A percentile compares a stretch with the other conserved stretches of the same genome.
These are phyloP conservation scores for Leccinum pellstonianum DNA, from an alignment of 768 basidiomycete species.

Conservation along the genomic window DNA sequence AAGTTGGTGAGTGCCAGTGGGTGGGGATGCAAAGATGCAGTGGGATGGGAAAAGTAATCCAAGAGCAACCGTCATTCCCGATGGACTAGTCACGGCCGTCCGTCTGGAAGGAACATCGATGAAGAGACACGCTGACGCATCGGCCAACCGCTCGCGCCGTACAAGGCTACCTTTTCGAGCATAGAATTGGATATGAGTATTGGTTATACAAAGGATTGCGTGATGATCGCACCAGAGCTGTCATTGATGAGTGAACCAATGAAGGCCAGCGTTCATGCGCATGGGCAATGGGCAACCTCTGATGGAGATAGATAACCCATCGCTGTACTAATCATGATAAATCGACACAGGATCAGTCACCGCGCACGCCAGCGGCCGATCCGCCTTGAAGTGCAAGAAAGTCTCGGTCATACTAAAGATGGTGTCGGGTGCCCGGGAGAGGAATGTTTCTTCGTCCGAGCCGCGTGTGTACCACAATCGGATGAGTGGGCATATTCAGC, in stretches of 20 bases:
- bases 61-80: neutral
- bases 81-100: neutral
- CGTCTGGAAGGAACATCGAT: neutral
- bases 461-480: neutral
- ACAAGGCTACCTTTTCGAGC: neutral
- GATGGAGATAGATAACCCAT: constrained; percentile 10
- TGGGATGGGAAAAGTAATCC: neutral
- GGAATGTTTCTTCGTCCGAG: neutral
- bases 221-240: constrained; percentile 8
- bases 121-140: neutral
- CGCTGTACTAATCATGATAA: neutral
- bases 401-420: neutral
- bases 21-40: neutral
- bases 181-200: constrained; percentile 1
- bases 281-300: constrained; percentile 2
- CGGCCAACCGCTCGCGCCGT: neutral
- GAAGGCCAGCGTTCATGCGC: neutral
- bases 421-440: constrained; percentile 7
- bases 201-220: constrained; percentile 6
- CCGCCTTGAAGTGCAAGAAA: neutral
- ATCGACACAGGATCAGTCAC: neutral
- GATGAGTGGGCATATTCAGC: neutral
- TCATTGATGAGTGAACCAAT: neutral
- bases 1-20: neutral
- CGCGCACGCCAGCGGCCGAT: neutral